Evolutionary conservation across 306 rosid genomes (phyloP).

Genomic region (Fagus crenata): DNA sequence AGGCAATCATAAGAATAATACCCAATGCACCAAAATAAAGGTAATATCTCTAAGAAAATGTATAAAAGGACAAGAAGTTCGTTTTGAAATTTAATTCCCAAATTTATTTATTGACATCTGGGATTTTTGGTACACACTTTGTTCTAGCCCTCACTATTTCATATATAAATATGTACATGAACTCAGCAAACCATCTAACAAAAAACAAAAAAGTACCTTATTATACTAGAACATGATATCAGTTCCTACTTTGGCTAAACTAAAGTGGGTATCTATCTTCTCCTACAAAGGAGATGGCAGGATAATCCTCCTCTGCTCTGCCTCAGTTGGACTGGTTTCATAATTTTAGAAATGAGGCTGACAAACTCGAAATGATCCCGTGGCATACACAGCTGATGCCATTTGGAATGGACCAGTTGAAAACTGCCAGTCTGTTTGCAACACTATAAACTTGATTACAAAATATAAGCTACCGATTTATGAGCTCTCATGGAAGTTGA

Average conservation of each 20-base stretch:
- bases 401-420: slow-evolving; percentile 12
- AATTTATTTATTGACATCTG: slow-evolving; percentile 41
- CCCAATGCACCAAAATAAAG: not conserved
- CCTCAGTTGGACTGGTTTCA: slow-evolving; percentile 16
- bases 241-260: slow-evolving; percentile 18
- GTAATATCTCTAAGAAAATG: not conserved
- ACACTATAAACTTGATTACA: not conserved
- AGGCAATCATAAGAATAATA: too few relatives aligned
- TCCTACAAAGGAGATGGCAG: slow-evolving; percentile 15
- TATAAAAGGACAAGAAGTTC: slow-evolving; percentile 12
- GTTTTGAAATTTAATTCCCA: slow-evolving; percentile 29
- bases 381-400: slow-evolving; percentile 7
- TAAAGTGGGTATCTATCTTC: slow-evolving; percentile 32
- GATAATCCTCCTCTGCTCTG: slow-evolving; percentile 15
- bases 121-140: slow-evolving; percentile 37
- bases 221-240: slow-evolving; percentile 37
- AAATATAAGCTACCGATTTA: slow-evolving; percentile 39
- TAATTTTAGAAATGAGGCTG: slow-evolving; percentile 9
- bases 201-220: slow-evolving; percentile 26
- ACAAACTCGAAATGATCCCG: not conserved
- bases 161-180: slow-evolving; percentile 34
- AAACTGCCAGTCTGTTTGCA: slow-evolving; percentile 5
- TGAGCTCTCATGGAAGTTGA: slow-evolving; percentile 62
- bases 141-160: slow-evolving; percentile 39
- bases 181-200: slow-evolving; percentile 37